A percentile compares a stretch with the other conserved stretches of the same genome.
These are phyloP conservation scores for Amaranthus palmeri DNA, from an alignment of 148 eudicot species.

Conservation along the genomic window DNA sequence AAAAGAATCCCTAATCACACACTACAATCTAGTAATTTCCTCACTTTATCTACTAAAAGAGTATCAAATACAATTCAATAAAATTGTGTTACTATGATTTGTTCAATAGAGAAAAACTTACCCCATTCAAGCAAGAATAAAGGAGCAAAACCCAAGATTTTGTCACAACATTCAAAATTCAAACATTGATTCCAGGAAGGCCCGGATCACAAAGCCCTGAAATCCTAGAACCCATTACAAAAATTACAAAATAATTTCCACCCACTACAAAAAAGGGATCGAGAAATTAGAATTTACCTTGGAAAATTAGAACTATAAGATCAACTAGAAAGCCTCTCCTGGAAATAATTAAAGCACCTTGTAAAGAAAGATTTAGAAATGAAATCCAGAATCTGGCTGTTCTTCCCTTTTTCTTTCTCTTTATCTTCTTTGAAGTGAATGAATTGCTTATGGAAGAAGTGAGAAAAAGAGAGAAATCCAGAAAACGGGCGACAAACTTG, in stretches of 20 bases:
- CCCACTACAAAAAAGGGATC: not conserved
- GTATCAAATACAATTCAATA: not conserved
- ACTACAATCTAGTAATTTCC: not conserved
- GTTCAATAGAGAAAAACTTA: constrained; percentile 8
- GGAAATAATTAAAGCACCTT: constrained; percentile 3
- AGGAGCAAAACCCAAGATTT: constrained; percentile 9
- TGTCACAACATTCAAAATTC: constrained; percentile 9
- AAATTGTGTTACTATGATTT: not conserved
- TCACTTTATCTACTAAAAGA: not conserved
- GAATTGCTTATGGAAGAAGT: not conserved
- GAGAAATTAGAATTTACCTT: constrained; percentile 4
- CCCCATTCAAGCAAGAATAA: constrained; percentile 31
- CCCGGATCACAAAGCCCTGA: constrained; percentile 30
- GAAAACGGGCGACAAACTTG: not conserved
- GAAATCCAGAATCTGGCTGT: not conserved
- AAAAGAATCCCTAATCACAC: not conserved
- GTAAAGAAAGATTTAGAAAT: not conserved
- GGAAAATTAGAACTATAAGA: constrained; percentile 3
- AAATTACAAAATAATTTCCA: not conserved
- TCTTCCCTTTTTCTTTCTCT: not conserved
- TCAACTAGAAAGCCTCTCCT: constrained; percentile 7
- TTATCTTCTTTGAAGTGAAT: not conserved
- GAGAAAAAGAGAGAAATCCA: too few species aligned
- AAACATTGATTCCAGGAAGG: constrained; percentile 20
- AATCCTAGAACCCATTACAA: constrained; percentile 12